Evolutionary conservation across 129 eudicot species (phyloP).

Genomic region (Ambrosia trifida): DNA sequence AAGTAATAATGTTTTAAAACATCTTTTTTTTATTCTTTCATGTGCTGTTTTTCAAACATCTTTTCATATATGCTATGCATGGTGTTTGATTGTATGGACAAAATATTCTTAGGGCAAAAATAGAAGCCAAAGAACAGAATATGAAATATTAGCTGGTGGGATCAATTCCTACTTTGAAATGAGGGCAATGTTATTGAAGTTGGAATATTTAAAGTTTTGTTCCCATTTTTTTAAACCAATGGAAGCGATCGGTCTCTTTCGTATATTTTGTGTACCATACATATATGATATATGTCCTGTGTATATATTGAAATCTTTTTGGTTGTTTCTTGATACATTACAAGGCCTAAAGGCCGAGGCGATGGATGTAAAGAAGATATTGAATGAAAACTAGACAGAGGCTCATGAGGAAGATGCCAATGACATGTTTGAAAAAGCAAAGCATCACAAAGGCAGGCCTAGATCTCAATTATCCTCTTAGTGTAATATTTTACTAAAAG

Average conservation of each 20-base stretch:
- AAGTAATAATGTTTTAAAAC: neutral
- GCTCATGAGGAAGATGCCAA: slow-evolving; percentile 36
- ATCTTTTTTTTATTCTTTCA: neutral
- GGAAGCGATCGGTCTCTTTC: slow-evolving; percentile 33
- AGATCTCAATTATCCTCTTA: slow-evolving; percentile 40
- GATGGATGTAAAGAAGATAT: slow-evolving; percentile 43
- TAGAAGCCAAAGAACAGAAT: slow-evolving; percentile 30
- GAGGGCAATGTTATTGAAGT: slow-evolving; percentile 27
- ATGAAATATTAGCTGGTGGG: slow-evolving; percentile 30
- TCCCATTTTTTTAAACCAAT: slow-evolving; percentile 19
- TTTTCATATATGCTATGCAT: neutral
- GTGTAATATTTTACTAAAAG: slow-evolving; percentile 21
- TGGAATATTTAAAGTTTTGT: slow-evolving; percentile 37
- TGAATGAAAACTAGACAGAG: slow-evolving; percentile 33
- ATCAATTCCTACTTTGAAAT: slow-evolving; percentile 31
- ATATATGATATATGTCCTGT: neutral
- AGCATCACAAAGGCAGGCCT: slow-evolving; percentile 53
- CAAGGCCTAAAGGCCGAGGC: slow-evolving; percentile 30
- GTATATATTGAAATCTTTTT: slow-evolving; percentile 35
- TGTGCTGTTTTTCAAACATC: neutral
- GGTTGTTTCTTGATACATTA: slow-evolving; percentile 50
- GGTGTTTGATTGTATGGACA: slow-evolving; percentile 23
- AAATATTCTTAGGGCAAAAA: slow-evolving; percentile 21
- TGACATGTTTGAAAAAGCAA: slow-evolving; percentile 38
- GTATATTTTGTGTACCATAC: neutral